These are phyloP conservation scores for Xylaria sp. DNA, from an alignment of 495 filamentous ascomycete species.

Conservation along the genomic window DNA sequence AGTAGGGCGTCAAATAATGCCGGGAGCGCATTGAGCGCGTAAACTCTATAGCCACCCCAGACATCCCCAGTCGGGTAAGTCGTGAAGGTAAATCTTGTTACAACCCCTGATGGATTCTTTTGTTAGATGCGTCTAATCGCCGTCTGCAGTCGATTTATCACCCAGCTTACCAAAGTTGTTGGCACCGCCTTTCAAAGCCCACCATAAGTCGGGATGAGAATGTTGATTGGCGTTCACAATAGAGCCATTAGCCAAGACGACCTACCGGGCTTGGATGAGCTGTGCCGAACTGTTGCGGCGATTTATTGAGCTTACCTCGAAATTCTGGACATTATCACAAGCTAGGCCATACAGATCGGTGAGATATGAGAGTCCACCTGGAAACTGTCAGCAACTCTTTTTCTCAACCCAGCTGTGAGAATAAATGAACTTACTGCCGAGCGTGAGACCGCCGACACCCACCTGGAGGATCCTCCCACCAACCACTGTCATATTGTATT, in stretches of 20 bases:
- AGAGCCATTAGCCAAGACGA: conserved; percentile 61
- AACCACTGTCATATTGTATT: conserved; percentile 50
- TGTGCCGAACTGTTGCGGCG: background rate
- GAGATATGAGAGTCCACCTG: conserved; percentile 55
- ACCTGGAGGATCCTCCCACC: conserved; percentile 57
- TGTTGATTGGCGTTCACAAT: conserved; percentile 56
- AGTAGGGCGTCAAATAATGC: conserved; percentile 35
- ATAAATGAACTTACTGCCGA: conserved; percentile 36
- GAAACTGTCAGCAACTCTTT: conserved; percentile 22
- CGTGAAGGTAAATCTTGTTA: conserved; percentile 52
- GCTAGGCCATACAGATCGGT: conserved; percentile 62
- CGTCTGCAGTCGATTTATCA: background rate
- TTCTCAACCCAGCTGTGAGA: conserved; percentile 5
- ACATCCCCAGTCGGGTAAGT: conserved; percentile 53
- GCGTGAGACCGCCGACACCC: conserved; percentile 52
- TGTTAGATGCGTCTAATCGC: background rate
- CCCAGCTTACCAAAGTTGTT: conserved; percentile 59
- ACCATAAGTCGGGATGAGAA: conserved; percentile 49
- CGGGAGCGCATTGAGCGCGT: conserved; percentile 38
- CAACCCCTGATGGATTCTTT: conserved; percentile 39
- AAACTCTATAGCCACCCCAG: conserved; percentile 50
- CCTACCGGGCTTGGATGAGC: conserved; percentile 29
- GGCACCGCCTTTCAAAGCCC: conserved; percentile 54
- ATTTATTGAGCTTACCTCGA: conserved; percentile 44
- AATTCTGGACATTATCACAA: conserved; percentile 61